Evolutionary conservation across 176 grass and related monocot genomes (phyloP).

Genomic region (Typha latifolia): DNA sequence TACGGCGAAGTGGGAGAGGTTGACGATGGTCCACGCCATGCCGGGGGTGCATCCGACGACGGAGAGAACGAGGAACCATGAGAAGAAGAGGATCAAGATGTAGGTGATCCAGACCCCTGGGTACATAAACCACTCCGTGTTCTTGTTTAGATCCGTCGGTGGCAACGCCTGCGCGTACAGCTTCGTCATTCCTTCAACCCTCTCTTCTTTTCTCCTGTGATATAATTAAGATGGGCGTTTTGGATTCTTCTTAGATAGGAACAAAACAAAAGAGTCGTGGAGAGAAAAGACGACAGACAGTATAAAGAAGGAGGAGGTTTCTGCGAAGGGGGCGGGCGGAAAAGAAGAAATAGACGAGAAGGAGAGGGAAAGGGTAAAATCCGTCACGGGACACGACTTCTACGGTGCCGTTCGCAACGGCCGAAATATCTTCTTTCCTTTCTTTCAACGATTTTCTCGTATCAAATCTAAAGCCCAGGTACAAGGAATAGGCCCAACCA

Average conservation of each 20-base stretch:
- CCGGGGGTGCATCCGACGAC: constrained; percentile 24
- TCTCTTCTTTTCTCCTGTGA: not conserved
- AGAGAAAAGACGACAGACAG: not conserved
- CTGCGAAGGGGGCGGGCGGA: not conserved
- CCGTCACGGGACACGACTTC: too few species aligned
- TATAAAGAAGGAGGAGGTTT: not conserved
- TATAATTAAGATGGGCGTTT: not conserved
- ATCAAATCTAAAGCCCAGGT: too few species aligned
- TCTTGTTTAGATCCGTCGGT: constrained; percentile 43
- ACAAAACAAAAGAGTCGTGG: too few species aligned
- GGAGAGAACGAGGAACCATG: constrained; percentile 28
- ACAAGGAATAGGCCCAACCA: too few species aligned
- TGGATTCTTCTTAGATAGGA: too few species aligned
- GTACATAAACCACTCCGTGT: constrained; percentile 59
- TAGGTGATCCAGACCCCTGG: constrained; percentile 49
- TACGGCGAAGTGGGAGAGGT: constrained; percentile 29
- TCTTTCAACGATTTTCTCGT: too few species aligned
- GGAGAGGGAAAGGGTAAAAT: not conserved
- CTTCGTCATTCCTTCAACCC: not conserved
- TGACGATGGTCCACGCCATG: constrained; percentile 28
- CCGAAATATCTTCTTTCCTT: too few species aligned
- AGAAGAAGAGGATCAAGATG: constrained; percentile 35
- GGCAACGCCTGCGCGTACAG: not conserved
- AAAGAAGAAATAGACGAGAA: not conserved
- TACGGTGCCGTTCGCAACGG: too few species aligned